A percentile compares a stretch with the other conserved stretches of the same genome.
phyloP scores from a whole-genome alignment of 257 asterid genomes.

The Nicotiana noctiflora region DNA sequence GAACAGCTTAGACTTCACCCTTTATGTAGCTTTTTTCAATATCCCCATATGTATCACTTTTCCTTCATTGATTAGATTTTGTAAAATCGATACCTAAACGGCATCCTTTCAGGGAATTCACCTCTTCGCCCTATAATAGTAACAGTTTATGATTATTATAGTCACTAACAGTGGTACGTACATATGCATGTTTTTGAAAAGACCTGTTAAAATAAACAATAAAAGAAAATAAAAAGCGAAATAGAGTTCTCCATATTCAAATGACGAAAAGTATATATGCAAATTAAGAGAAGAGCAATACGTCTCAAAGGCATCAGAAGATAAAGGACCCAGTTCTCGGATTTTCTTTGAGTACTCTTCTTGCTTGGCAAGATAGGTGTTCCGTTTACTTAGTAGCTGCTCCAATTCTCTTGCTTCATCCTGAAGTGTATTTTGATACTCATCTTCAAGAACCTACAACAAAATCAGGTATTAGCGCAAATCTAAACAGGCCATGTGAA shows the following conservation, averaged over 20 bases:
- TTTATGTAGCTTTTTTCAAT: not conserved
- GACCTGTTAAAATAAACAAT: not conserved
- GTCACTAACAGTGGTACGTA: not conserved
- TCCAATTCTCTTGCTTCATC: conserved; percentile 93
- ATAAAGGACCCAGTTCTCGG: conserved; percentile 91
- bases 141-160: not conserved
- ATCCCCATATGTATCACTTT: not conserved
- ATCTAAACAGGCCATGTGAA: conserved; percentile 11
- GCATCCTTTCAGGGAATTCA: not conserved
- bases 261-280: not conserved
- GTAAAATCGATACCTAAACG: not conserved
- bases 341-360: conserved; percentile 93
- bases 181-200: not conserved
- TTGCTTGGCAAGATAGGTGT: conserved; percentile 71
- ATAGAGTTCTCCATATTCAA: conserved; percentile 8
- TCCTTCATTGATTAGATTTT: not conserved
- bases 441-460: conserved; percentile 63
- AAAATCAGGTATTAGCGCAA: conserved; percentile 11
- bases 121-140: not conserved
- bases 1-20: not conserved
- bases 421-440: conserved; percentile 70
- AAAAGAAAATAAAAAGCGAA: not conserved
- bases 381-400: conserved; percentile 71
- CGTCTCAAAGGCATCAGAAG: conserved; percentile 98
- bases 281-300: conserved; percentile 30